A percentile compares a stretch with the other conserved stretches of the same genome.
phyloP scores from a whole-genome alignment of 257 asterid genomes.

The Ballota nigra region DNA sequence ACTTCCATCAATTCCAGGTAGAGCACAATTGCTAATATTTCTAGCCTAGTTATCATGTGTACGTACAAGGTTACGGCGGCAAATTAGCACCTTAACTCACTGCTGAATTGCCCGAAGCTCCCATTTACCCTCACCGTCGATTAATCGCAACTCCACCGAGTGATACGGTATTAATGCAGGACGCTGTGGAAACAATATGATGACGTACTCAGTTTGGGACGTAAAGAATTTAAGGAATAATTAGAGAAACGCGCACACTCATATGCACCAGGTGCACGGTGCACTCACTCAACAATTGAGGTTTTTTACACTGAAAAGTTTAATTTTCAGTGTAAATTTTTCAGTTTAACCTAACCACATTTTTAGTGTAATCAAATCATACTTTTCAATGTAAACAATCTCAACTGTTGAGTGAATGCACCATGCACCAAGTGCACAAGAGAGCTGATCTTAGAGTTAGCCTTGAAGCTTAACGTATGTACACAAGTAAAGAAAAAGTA shows the following conservation, averaged over 20 bases:
- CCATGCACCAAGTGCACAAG: no score
- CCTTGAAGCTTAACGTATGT: neutral
- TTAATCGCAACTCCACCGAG: slow-evolving; percentile 78
- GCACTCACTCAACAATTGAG: no score
- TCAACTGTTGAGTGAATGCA: no score
- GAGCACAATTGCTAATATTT: neutral
- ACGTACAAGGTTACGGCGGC: slow-evolving; percentile 7
- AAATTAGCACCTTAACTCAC: slow-evolving; percentile 35
- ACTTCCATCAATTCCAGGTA: neutral
- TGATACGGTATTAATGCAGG: slow-evolving; percentile 99
- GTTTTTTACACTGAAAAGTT: no score
- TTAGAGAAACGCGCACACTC: no score
- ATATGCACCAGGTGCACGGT: no score
- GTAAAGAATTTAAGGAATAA: neutral
- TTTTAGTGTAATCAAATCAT: no score
- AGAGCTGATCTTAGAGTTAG: no score
- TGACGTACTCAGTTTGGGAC: neutral
- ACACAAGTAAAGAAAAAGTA: neutral
- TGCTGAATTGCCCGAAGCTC: slow-evolving; percentile 82
- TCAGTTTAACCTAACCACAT: no score
- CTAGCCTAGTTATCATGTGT: slow-evolving; percentile 19
- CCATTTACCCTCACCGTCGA: slow-evolving; percentile 99
- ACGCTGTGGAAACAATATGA: slow-evolving; percentile 47
- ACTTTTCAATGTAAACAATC: no score
- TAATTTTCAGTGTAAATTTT: no score